A percentile compares a stretch with the other conserved stretches of the same genome.
Evolutionary conservation across 345 rosid genomes (phyloP).

Genomic region (Nasturtium officinale): DNA sequence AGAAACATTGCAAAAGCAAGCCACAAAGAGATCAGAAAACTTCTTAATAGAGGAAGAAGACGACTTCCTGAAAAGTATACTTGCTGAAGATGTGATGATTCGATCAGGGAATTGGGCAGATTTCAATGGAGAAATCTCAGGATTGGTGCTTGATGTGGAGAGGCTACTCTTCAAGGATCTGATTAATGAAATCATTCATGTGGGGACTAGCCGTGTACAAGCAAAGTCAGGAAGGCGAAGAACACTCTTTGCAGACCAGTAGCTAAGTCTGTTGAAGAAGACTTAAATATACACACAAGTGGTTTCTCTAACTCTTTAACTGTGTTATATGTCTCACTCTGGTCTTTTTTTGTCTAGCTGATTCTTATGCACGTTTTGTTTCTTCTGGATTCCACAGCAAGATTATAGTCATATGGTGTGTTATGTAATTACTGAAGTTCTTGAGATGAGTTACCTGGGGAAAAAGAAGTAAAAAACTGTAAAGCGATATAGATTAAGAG

Average conservation of each 20-base stretch:
- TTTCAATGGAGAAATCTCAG: conserved; percentile 57
- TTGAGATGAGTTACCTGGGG: conserved; percentile 15
- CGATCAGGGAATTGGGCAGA: conserved; percentile 71
- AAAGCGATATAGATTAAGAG: conserved; percentile 20
- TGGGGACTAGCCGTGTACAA: conserved; percentile 49
- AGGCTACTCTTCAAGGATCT: conserved; percentile 80
- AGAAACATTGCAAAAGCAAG: conserved; percentile 56
- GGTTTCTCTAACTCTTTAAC: conserved; percentile 33
- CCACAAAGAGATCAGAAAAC: conserved; percentile 48
- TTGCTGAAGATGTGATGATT: conserved; percentile 67
- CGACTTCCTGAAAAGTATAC: conserved; percentile 55
- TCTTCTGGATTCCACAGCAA: conserved; percentile 18
- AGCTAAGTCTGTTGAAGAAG: conserved; percentile 31
- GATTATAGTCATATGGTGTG: conserved; percentile 27
- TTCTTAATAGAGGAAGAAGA: conserved; percentile 57
- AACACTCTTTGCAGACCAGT: conserved; percentile 60
- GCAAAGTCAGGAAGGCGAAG: conserved; percentile 55
- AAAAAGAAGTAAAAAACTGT: conserved; percentile 2
- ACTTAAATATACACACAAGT: conserved; percentile 5
- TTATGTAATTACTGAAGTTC: conserved; percentile 32
- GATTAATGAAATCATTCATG: conserved; percentile 68
- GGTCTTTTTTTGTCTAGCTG: conserved; percentile 18
- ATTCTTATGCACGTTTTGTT: conserved; percentile 11
- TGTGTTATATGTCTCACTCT: background rate
- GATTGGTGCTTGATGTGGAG: conserved; percentile 74